phyloP scores from a whole-genome alignment of 192 early-diverging fungal species.

The Linnemannia schmuckeri region DNA sequence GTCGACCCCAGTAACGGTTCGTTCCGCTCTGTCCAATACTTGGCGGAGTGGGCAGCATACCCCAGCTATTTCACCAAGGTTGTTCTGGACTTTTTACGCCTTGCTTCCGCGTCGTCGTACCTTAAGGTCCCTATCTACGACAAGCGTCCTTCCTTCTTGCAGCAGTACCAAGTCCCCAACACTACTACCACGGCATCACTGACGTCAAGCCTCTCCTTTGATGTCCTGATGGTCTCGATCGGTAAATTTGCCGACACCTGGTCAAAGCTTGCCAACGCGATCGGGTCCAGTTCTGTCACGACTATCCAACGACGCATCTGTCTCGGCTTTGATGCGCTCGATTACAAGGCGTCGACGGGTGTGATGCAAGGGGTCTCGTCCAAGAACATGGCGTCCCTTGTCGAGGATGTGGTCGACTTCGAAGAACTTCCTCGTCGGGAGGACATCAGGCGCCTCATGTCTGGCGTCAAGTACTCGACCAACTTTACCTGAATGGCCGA shows the following conservation, averaged over 20 bases:
- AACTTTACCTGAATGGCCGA: slow-evolving; percentile 28
- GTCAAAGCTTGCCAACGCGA: slow-evolving; percentile 14
- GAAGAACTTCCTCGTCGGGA: slow-evolving; percentile 1
- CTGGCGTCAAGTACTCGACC: slow-evolving; percentile 24
- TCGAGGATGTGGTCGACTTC: slow-evolving; percentile 7
- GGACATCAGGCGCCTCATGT: slow-evolving; percentile 7
- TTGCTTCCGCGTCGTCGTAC: slow-evolving; percentile 6
- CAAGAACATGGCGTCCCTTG: neutral
- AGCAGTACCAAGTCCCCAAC: neutral
- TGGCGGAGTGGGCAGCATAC: slow-evolving; percentile 8
- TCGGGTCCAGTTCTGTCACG: neutral
- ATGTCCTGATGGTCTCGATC: slow-evolving; percentile 8
- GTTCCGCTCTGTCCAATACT: slow-evolving; percentile 15
- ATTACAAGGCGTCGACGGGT: neutral
- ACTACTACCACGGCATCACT: neutral
- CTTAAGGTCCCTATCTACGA: slow-evolving; percentile 18
- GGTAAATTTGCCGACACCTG: slow-evolving; percentile 17
- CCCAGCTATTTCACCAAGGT: slow-evolving; percentile 15
- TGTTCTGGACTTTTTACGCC: slow-evolving; percentile 21
- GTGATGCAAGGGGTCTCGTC: slow-evolving; percentile 6
- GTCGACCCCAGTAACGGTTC: slow-evolving; percentile 5
- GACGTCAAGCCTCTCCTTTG: neutral
- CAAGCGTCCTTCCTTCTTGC: neutral
- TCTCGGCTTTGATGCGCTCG: slow-evolving; percentile 20
- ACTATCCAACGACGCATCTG: slow-evolving; percentile 10